Base-by-base conservation (phyloP, 192 early-diverging fungal species). In the Podochytrium sp. region DNA sequence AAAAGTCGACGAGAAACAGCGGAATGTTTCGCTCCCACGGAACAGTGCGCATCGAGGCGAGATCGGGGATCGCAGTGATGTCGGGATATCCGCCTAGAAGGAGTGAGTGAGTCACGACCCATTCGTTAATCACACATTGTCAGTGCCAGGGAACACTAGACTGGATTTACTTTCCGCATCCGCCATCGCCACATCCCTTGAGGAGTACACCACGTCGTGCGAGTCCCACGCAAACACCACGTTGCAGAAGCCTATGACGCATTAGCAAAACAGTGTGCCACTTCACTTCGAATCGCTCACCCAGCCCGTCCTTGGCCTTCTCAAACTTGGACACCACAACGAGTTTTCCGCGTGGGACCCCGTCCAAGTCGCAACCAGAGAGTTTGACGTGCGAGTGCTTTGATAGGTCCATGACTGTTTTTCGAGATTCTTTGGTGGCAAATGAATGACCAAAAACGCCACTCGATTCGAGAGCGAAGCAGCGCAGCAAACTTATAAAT, bases 191-290 rank as follows among this genome's bases (percentile, higher is more conserved):
- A 74, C 72, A 65, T 64, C 58, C 4, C 66, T 75, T 58, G n/a
- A 78, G 12, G 76, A 60, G 74, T 92, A 93, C 1, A 81, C 65
- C 55, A 83, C 76, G 77, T 94, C 93, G 65, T 91, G 90, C 75
- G 91, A 86, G 71, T 94, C 93, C 92, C 93, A 94, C 7, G 87
- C 86, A 76, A 90, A 92, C 33, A 92, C 80, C n/a, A 92, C 89
- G 18, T 84, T 90, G 71, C 91, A 93, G 67, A 94, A 93, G 1
- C 90, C 90, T 91, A 62, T 7, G 7, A 23, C 25, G 52, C 7
- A 25, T 10, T 23, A 7, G 52, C 23, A 55, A 55, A 23, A 55
- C 7, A 55, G 7, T 29, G 7, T n/a, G 43, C 53, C 12, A 5
- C 18, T 7, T 56, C 53, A 56, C 18, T 56, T 29, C 27, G 6